These are phyloP conservation scores for Seiridium unicorne DNA, from an alignment of 2,329 filamentous ascomycete species.

Conservation along the genomic window DNA sequence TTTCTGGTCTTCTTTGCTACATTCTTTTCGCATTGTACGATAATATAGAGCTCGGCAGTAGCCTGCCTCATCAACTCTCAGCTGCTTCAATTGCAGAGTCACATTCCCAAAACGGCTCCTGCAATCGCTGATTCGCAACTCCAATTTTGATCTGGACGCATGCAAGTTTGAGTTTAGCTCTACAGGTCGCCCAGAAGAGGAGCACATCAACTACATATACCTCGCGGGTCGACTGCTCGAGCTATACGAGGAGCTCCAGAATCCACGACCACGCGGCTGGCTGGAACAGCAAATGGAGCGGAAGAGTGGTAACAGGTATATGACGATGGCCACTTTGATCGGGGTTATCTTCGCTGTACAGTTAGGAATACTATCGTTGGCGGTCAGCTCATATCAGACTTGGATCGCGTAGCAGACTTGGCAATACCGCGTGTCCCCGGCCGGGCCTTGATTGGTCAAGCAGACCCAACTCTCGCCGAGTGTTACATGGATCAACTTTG, in stretches of 20 bases:
- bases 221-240: conserved; percentile 7
- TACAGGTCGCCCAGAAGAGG: neutral
- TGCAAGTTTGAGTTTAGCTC: neutral
- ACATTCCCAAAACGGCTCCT: neutral
- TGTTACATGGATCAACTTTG: too few species aligned
- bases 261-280: conserved; percentile 8
- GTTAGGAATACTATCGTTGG: neutral
- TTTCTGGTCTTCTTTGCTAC: too few species aligned
- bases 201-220: neutral
- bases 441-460: neutral
- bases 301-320: conserved; percentile 2
- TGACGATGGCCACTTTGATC: conserved; percentile 6
- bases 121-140: neutral
- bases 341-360: neutral
- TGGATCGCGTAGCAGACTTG: conserved; percentile 6
- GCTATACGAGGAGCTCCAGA: conserved; percentile 10
- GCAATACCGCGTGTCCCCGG: neutral
- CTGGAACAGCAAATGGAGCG: conserved; percentile 5
- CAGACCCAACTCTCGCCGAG: too few species aligned
- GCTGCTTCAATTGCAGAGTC: too few species aligned
- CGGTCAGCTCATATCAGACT: neutral
- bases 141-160: neutral
- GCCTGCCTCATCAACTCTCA: too few species aligned
- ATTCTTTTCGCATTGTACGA: too few species aligned
- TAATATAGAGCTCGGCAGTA: too few species aligned